Evolutionary conservation across 2,329 filamentous ascomycete genomes (phyloP).

Genomic region (Monosporascus sp.): DNA sequence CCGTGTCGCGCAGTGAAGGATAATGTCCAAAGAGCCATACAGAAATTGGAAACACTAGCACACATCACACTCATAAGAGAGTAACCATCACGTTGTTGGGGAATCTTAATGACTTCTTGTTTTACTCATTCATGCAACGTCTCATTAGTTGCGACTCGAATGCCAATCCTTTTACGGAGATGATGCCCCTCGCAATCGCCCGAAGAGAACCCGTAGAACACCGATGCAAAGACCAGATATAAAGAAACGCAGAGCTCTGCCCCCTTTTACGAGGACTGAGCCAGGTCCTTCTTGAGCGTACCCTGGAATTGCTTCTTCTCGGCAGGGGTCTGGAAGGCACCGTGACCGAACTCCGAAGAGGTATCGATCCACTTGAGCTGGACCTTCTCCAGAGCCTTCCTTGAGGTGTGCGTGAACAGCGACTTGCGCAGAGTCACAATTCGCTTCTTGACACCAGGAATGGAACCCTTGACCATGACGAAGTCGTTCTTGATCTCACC

Average conservation of each 20-base stretch:
- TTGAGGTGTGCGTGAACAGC: slow-evolving; percentile 94
- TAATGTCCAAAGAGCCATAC: too few species aligned
- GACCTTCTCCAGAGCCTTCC: slow-evolving; percentile 97
- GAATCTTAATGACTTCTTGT: slow-evolving; percentile 20
- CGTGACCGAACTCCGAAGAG: slow-evolving; percentile 99
- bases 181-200: slow-evolving; percentile 27
- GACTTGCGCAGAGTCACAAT: slow-evolving; percentile 98
- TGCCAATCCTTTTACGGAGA: slow-evolving; percentile 23
- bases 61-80: neutral
- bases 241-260: slow-evolving; percentile 32
- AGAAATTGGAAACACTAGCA: too few species aligned
- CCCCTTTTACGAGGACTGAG: slow-evolving; percentile 38
- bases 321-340: slow-evolving; percentile 95
- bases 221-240: slow-evolving; percentile 48
- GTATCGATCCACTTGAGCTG: slow-evolving; percentile 99
- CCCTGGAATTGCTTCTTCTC: slow-evolving; percentile 98
- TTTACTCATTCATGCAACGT: slow-evolving; percentile 26
- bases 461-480: slow-evolving; percentile 93
- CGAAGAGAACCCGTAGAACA: slow-evolving; percentile 46
- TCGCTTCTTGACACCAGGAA: slow-evolving; percentile 98
- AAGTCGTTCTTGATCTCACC: slow-evolving; percentile 99
- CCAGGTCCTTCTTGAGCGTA: slow-evolving; percentile 97
- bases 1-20: too few species aligned
- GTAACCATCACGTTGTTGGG: slow-evolving; percentile 2
- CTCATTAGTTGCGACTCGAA: slow-evolving; percentile 30